phyloP scores from a whole-genome alignment of 2,329 filamentous ascomycete species.

The Fusarium sambucinum region DNA sequence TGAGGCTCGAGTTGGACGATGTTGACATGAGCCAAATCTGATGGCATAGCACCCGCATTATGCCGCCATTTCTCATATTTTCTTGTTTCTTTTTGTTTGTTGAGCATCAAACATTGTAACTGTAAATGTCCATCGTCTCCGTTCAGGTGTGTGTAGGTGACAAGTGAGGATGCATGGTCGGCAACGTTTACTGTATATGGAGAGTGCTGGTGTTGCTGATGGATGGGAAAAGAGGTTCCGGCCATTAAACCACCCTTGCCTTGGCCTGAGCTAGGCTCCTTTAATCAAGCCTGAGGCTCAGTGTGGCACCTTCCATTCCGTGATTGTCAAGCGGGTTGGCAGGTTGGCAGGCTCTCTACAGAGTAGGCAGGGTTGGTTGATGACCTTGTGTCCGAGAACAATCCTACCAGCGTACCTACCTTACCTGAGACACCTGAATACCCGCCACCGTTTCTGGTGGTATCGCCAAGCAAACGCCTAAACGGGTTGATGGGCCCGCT shows the following conservation, averaged over 20 bases:
- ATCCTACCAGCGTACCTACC: conserved; percentile 4
- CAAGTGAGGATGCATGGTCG: conserved; percentile 17
- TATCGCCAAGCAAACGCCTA: conserved; percentile 10
- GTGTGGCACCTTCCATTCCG: neutral
- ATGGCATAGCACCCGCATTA: conserved; percentile 3
- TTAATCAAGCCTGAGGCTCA: conserved; percentile 1
- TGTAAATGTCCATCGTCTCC: neutral
- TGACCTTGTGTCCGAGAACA: conserved; percentile 14
- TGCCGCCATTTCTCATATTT: neutral
- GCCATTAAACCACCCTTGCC: conserved; percentile 14
- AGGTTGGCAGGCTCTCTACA: neutral
- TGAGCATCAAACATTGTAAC: neutral
- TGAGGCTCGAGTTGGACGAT: conserved; percentile 16
- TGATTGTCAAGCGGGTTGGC: neutral
- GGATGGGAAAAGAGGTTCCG: conserved; percentile 33
- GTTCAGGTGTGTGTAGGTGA: neutral
- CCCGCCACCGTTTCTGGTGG: conserved; percentile 32
- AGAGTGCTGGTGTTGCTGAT: conserved; percentile 40
- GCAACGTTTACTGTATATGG: conserved; percentile 17
- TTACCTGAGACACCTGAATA: conserved; percentile 41
- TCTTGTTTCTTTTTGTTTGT: conserved; percentile 8
- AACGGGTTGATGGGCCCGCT: conserved; percentile 9
- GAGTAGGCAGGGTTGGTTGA: neutral
- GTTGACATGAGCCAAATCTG: conserved; percentile 12
- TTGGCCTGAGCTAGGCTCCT: neutral